Evolutionary conservation across 306 rosid species (phyloP).

Genomic region (Sindora glabra): DNA sequence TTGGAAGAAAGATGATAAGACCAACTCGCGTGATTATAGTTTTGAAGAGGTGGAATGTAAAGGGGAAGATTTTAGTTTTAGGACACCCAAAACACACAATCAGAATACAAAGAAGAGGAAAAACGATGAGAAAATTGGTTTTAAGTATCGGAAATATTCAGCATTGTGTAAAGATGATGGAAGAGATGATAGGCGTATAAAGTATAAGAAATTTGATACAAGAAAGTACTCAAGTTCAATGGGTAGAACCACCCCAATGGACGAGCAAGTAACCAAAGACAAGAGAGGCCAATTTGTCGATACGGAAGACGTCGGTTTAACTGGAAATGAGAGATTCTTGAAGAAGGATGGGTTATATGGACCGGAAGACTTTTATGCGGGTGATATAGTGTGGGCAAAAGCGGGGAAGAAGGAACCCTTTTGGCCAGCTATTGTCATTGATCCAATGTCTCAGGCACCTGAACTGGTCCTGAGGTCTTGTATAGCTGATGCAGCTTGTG

Average conservation of each 20-base stretch:
- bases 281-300: slow-evolving; percentile 37
- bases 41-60: slow-evolving; percentile 50
- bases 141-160: slow-evolving; percentile 30
- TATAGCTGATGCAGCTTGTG: slow-evolving; percentile 87
- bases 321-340: slow-evolving; percentile 14
- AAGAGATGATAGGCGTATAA: slow-evolving; percentile 14
- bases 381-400: slow-evolving; percentile 97
- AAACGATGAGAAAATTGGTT: slow-evolving; percentile 28
- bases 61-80: slow-evolving; percentile 47
- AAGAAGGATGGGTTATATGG: slow-evolving; percentile 56
- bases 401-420: slow-evolving; percentile 89
- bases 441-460: slow-evolving; percentile 90
- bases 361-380: slow-evolving; percentile 88
- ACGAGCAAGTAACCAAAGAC: slow-evolving; percentile 32
- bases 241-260: slow-evolving; percentile 30
- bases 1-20: slow-evolving; percentile 84
- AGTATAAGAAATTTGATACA: slow-evolving; percentile 31
- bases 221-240: slow-evolving; percentile 44
- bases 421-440: slow-evolving; percentile 99
- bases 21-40: slow-evolving; percentile 35
- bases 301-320: slow-evolving; percentile 31
- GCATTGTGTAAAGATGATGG: slow-evolving; percentile 48
- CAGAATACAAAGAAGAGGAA: slow-evolving; percentile 35
- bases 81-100: slow-evolving; percentile 29
- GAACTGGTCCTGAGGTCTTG: slow-evolving; percentile 90